Conservation (phyloP, 805 yeast species). For the Candida vartiovaarae region DNA sequence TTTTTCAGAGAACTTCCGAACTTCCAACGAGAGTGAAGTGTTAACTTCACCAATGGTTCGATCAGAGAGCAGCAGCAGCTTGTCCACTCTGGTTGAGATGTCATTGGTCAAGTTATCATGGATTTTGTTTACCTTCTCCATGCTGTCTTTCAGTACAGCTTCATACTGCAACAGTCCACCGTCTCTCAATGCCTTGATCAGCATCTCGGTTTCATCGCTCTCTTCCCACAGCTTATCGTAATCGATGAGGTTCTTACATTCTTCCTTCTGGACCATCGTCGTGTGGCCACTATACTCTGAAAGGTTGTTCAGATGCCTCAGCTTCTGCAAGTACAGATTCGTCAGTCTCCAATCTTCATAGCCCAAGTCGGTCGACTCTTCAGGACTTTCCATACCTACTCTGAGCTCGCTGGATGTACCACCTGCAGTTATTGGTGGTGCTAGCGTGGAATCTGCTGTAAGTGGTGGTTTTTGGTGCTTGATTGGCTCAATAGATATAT, state of each 20-base stretch:
- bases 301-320: constrained; percentile 5
- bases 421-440: background rate
- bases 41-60: constrained; percentile 67
- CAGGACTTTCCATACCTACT: background rate
- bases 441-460: constrained; percentile 1
- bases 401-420: background rate
- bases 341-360: constrained; percentile 4
- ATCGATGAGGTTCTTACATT: constrained; percentile 6
- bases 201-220: constrained; percentile 3
- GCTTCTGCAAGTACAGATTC: constrained; percentile 1
- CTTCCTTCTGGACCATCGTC: constrained; percentile 10
- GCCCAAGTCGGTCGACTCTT: constrained; percentile 3
- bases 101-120: constrained; percentile 18
- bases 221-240: constrained; percentile 10
- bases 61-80: constrained; percentile 54
- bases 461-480: constrained; percentile 6
- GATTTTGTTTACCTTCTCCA: constrained; percentile 14
- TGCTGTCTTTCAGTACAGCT: constrained; percentile 11
- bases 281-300: constrained; percentile 18
- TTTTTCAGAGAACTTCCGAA: constrained; percentile 46
- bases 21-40: constrained; percentile 58
- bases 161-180: constrained; percentile 7
- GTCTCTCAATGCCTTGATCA: constrained; percentile 1
- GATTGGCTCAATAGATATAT: constrained; percentile 20
- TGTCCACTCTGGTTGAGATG: constrained; percentile 48